Base-by-base conservation (phyloP, 179 eudicot species). In the Heliamphora pulchella region DNA sequence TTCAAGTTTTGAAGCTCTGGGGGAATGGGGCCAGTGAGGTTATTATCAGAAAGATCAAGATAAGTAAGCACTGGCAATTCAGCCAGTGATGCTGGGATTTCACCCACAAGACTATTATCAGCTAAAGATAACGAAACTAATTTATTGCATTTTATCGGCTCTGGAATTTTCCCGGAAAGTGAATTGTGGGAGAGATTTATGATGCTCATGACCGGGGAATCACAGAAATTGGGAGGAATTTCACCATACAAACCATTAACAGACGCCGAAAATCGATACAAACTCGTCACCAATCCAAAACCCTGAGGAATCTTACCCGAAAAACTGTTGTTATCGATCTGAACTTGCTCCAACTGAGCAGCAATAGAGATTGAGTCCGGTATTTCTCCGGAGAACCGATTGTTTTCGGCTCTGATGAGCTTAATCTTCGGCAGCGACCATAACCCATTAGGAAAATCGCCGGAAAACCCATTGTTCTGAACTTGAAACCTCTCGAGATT, bases 261-360 rank as follows among this genome's bases (percentile, higher is more conserved):
- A 17, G 97, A 90, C 51, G 96, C 98, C 31, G 97, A 91, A 71
- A 94, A 93, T 81, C 97, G 89, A 79, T 92, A 92, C 77, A 94
- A 87, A 80, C 84, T 93, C 76, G 57, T 86, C 5, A 94, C 83
- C 79, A 73, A 66, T 13, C 98, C 98, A 89, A 94, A 86, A 64
- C 96, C 94, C 51, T 75, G 78, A 61, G 98, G 98, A 66, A 94
- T 86, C 79, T 61, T 79, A 76, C 94, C 89, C 75, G 82, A 85
- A 80, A 94, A 93, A 65, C 89, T 91, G 82, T 94, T 94, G 84
- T 93, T 93, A 88, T 92, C 97, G 79, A 94, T 93, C 90, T 92
- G 97, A 87, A 93, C 93, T 85, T 92, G 96, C 89, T 92, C 97
- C 72, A 94, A 74, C 41, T 89, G 87, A 51, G 86, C 71, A 82